Evolutionary conservation across 768 basidiomycete species (phyloP).

Genomic region (Boletus sp.): DNA sequence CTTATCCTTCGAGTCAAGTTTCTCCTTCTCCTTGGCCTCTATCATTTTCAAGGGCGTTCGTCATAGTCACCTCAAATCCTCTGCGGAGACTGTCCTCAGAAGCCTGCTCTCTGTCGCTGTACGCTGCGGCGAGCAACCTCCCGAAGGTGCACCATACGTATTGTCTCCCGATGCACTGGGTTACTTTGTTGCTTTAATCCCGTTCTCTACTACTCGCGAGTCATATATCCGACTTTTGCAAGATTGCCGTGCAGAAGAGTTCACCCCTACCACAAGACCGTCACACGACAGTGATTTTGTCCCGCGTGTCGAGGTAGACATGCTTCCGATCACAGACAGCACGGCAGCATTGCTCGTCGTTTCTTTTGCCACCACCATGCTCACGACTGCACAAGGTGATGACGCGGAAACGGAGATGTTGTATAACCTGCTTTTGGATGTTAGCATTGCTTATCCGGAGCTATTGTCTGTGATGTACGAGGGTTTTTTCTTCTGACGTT

Average conservation of each 20-base stretch:
- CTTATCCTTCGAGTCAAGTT: constrained; percentile 73
- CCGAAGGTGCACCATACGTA: constrained; percentile 43
- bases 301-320: constrained; percentile 52
- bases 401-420: constrained; percentile 81
- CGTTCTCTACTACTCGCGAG: constrained; percentile 57
- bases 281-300: constrained; percentile 45
- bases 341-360: constrained; percentile 68
- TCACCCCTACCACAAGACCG: constrained; percentile 36
- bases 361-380: constrained; percentile 74
- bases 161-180: constrained; percentile 63
- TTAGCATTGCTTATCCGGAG: constrained; percentile 67
- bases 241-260: constrained; percentile 57
- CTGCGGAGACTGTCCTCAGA: constrained; percentile 60
- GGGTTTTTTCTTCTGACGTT: constrained; percentile 2
- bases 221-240: constrained; percentile 60
- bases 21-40: constrained; percentile 80
- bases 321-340: constrained; percentile 61
- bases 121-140: constrained; percentile 35
- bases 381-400: constrained; percentile 73
- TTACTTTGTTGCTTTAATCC: constrained; percentile 77
- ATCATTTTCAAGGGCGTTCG: constrained; percentile 87
- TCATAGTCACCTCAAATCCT: constrained; percentile 58
- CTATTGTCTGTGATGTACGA: constrained; percentile 72
- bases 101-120: constrained; percentile 63
- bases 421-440: constrained; percentile 72